A percentile compares a stretch with the other conserved stretches of the same genome.
These are phyloP conservation scores for Marsdenia floribunda DNA, from an alignment of 257 asterid species.

Conservation along the genomic window DNA sequence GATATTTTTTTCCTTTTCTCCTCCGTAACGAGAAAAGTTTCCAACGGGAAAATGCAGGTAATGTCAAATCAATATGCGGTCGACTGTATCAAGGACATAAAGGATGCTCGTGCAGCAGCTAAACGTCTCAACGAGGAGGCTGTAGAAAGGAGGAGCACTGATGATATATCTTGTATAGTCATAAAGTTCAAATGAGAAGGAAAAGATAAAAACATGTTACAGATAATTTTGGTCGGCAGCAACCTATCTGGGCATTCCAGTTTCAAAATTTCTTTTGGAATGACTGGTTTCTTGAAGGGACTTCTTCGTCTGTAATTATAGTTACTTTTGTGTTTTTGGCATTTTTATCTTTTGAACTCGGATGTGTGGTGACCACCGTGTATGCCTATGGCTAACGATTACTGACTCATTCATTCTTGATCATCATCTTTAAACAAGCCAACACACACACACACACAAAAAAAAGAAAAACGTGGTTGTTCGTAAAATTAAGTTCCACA, in stretches of 20 bases:
- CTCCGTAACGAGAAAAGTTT: neutral
- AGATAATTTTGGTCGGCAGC: neutral
- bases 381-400: no score
- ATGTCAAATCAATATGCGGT: slow-evolving; percentile 94
- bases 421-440: no score
- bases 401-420: neutral
- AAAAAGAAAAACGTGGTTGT: neutral
- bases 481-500: neutral
- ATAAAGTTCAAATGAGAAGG: slow-evolving; percentile 56
- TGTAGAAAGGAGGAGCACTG: slow-evolving; percentile 57
- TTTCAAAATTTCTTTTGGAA: neutral
- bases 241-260: neutral
- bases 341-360: neutral
- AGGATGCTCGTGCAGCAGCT: slow-evolving; percentile 69
- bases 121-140: slow-evolving; percentile 69
- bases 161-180: slow-evolving; percentile 70
- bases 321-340: neutral
- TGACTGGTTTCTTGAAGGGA: neutral
- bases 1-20: neutral
- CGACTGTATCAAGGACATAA: slow-evolving; percentile 52
- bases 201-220: neutral
- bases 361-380: neutral
- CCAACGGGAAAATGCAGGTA: slow-evolving; percentile 33
- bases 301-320: neutral
- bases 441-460: no score